Evolutionary conservation across 108 stramenopile species (phyloP).

Genomic region (Skeletonema menzelii): DNA sequence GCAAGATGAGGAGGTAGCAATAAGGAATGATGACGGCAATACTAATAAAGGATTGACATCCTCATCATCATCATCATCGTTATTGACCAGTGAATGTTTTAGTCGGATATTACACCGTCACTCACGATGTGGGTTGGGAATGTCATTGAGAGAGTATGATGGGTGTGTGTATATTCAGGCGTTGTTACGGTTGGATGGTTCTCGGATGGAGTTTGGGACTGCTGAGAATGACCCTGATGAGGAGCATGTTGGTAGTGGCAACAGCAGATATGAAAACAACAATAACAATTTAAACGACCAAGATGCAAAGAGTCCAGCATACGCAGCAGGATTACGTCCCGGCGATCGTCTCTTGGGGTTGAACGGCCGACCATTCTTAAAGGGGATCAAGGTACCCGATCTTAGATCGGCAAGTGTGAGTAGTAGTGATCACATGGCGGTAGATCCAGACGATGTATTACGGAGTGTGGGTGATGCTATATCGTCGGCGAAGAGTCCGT

Average conservation of each 20-base stretch:
- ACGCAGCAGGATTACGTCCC: constrained; percentile 52
- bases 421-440: not conserved
- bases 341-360: constrained; percentile 74
- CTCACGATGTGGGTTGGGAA: constrained; percentile 61
- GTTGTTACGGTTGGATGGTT: constrained; percentile 32
- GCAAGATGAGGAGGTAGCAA: not conserved
- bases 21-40: not conserved
- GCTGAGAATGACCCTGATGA: not conserved
- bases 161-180: constrained; percentile 56
- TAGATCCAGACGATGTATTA: constrained; percentile 32
- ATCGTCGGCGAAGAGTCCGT: constrained; percentile 16
- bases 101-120: constrained; percentile 46
- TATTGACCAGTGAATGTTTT: constrained; percentile 11
- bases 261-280: not conserved
- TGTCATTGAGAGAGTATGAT: constrained; percentile 58
- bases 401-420: constrained; percentile 13
- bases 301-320: constrained; percentile 50
- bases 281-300: not conserved
- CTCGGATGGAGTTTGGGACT: constrained; percentile 18
- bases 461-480: constrained; percentile 39
- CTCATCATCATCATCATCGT: constrained; percentile 11
- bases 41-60: not conserved
- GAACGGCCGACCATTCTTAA: constrained; percentile 65
- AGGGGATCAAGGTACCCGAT: constrained; percentile 1
- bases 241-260: not conserved